Evolutionary conservation across 805 yeast genomes (phyloP), one percentile per base, ranked within the genome.

Genomic region (Wickerhamomyces rabaulensis): DNA sequence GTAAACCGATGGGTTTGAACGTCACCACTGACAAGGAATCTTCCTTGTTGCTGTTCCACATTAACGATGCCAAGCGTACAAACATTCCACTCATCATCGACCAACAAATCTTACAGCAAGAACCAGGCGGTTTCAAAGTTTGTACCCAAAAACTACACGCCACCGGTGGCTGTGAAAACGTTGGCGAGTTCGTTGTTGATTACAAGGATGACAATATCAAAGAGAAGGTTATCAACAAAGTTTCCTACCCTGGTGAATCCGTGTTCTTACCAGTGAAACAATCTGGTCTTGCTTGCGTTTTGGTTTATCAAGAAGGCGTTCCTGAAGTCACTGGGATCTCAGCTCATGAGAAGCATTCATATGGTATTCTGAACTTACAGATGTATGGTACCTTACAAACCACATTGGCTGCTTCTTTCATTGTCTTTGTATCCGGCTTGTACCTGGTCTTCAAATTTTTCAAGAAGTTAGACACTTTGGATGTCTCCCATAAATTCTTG

Each of bases 1-100:
- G 20, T 7, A 33, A 43, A 16, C 29, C 22, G 15, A 22, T 17
- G 3, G 35, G 57, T 80, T 7, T 44, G 2, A 35, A 41, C 19
- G 21, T 41, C 22, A 23, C 44, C 4, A 26, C 29, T 6, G 10
- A 22, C 13, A 16, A 25, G 17, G 44, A 41, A 7, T 4, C 13
- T 13, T 19, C 23, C n/a, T 8, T 44, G n/a, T 21, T 53, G 22
- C n/a, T 53, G 5, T 53, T 48, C 42, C 49, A 50, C 27, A 23
- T 48, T 15, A 12, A 33, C 15, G 57, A 48, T 33, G 6, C 39
- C 10, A 37, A 15, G 2, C 12, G 41, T 9, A 50, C 55, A 3
- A 53, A 47, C 43, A 52, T 53, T 20, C 57, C 57, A 6, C 2
- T 49, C 27, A 7, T 22, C 4, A 42, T 50, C 12, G 37, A 35